Base-by-base conservation (phyloP, 306 rosid species). In the Rosa rugosa region DNA sequence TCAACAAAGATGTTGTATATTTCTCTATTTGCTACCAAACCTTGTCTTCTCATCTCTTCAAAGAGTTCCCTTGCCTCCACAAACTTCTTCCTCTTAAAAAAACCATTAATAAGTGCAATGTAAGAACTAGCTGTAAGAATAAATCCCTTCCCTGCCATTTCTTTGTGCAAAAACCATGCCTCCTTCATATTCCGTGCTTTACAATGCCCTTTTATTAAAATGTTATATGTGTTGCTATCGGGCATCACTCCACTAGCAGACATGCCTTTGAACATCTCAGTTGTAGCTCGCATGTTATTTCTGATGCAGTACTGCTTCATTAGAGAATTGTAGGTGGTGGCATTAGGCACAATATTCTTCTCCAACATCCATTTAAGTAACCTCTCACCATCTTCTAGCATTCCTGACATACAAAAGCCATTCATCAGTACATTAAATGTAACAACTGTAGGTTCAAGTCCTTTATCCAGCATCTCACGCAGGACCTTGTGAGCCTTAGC, bases 361-460 rank as follows among this genome's bases (percentile, higher is more conserved):
- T 85, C 88, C 46, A 90, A 81, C 98, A 94, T 91, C 98, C 98
- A 91, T 71, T 87, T 86, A 67, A 91, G 78, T 62, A 94, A 84
- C 86, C 75, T 90, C 81, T 89, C 90, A 80, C 94, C 93, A 80
- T 94, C 94, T 83, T 90, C 93, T 80, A 94, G 78, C 97, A 87
- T 89, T 84, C 96, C 97, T 63, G 88, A 77, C 87, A 84, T 79
- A 85, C 97, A 94, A 89, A 91, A 89, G 25, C 98, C 97, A 82
- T 94, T 94, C 90, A 94, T 89, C 80, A 94, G 81, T 81, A 94
- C 98, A 77, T 91, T 94, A 84, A 94, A 94, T 59, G 98, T 90
- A 69, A 94, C 97, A 77, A 90, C 85, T 60, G 98, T 90, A 66
- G 97, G 98, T 74, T 87, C 88, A 76, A 90, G 88, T 63, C 96